phyloP scores from a whole-genome alignment of 2,329 filamentous ascomycete species.

The Beauveria sp. region DNA sequence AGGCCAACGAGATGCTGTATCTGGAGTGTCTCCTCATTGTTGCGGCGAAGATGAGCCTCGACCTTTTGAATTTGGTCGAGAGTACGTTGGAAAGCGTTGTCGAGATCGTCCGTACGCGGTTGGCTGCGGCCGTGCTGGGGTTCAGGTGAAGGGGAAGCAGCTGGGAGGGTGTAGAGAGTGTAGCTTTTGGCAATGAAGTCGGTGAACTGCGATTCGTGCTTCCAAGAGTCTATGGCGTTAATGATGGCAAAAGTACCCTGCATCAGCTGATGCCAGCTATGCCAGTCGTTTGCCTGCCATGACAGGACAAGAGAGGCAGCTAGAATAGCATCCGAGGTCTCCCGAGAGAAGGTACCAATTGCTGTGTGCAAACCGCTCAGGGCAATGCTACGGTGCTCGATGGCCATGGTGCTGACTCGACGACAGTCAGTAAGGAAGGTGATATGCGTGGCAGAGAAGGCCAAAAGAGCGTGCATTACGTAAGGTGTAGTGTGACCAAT shows the following conservation, averaged over 20 bases:
- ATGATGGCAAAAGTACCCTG: conserved; percentile 87
- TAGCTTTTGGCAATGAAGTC: conserved; percentile 76
- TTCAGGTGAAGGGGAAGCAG: conserved; percentile 54
- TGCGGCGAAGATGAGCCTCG: conserved; percentile 59
- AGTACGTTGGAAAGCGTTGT: conserved; percentile 54
- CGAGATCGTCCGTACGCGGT: conserved; percentile 62
- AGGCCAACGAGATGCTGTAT: conserved; percentile 65
- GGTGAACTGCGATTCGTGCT: conserved; percentile 78
- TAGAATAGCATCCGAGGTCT: conserved; percentile 84
- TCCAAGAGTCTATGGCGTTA: conserved; percentile 85
- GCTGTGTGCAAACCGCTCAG: conserved; percentile 83
- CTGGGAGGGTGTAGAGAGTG: conserved; percentile 48
- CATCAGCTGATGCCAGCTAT: conserved; percentile 87
- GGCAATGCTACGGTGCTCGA: conserved; percentile 79
- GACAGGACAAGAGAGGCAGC: conserved; percentile 87
- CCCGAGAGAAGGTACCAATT: conserved; percentile 73
- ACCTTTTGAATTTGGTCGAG: conserved; percentile 61
- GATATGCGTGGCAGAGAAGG: conserved; percentile 87
- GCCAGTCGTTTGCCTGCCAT: conserved; percentile 96
- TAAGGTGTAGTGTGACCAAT: conserved; percentile 77
- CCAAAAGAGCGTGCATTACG: conserved; percentile 89
- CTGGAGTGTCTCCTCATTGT: conserved; percentile 61
- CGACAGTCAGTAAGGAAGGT: conserved; percentile 82
- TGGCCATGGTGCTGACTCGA: conserved; percentile 79
- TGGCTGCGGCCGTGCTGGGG: conserved; percentile 54